Conservation (phyloP, 2,329 filamentous ascomycete species). For the Microdochium nivale region DNA sequence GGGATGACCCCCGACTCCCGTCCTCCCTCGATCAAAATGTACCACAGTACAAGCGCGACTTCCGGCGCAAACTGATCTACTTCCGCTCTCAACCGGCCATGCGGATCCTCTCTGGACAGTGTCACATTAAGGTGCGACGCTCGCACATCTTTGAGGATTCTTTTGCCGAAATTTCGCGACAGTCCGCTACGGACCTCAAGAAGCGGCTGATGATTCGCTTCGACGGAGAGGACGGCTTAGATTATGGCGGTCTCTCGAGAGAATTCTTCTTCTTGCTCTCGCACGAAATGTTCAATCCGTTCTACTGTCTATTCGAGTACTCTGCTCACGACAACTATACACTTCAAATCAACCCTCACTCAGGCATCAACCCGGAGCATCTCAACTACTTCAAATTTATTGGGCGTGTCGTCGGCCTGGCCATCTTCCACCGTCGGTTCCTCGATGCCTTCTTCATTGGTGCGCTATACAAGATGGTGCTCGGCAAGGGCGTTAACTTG, state of each 20-base stretch:
- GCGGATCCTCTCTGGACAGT: conserved; percentile 91
- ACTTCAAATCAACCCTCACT: conserved; percentile 98
- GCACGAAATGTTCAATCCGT: conserved; percentile 99
- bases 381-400: conserved; percentile 99
- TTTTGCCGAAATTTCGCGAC: conserved; percentile 95
- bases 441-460: conserved; percentile 98
- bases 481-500: conserved; percentile 83
- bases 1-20: conserved; percentile 92
- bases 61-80: conserved; percentile 95
- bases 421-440: conserved; percentile 97
- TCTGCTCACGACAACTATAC: conserved; percentile 99
- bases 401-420: conserved; percentile 88
- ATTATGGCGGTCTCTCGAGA: conserved; percentile 94
- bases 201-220: conserved; percentile 99
- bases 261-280: conserved; percentile 99
- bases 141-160: conserved; percentile 98
- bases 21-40: conserved; percentile 97
- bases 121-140: conserved; percentile 93
- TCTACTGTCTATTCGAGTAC: conserved; percentile 99
- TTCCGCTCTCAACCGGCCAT: conserved; percentile 97
- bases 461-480: conserved; percentile 98
- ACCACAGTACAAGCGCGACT: conserved; percentile 98
- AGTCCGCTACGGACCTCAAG: conserved; percentile 92
- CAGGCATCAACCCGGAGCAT: conserved; percentile 98
- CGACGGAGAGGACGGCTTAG: conserved; percentile 93